These are phyloP conservation scores for Chloris gayana DNA, from an alignment of 176 grass and related monocot genomes.

Conservation along the genomic window DNA sequence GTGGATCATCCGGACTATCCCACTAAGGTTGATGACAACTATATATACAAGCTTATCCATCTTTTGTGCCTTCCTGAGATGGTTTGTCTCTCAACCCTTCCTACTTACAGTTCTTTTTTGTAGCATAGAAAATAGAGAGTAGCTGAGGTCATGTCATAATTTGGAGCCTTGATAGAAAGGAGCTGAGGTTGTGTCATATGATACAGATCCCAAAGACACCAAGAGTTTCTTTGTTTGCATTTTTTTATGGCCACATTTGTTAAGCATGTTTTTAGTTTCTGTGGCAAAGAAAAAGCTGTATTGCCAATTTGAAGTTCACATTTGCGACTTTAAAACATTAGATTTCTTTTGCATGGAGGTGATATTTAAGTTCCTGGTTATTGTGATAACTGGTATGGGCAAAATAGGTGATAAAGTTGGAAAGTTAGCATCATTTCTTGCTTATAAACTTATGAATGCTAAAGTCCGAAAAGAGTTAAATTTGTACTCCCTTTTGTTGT, in stretches of 20 bases:
- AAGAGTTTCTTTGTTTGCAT: no score
- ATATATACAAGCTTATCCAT: conserved; percentile 36
- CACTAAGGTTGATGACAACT: not conserved
- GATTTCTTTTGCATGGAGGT: not conserved
- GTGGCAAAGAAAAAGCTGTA: not conserved
- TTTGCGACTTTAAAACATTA: not conserved
- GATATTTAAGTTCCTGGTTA: not conserved
- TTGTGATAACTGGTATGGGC: not conserved
- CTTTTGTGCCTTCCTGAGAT: conserved; percentile 43
- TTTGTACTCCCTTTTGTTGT: not conserved
- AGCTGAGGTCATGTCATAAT: not conserved
- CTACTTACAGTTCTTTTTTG: conserved; percentile 8
- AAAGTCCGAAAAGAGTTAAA: not conserved
- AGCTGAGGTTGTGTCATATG: not conserved
- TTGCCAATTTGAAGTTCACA: not conserved
- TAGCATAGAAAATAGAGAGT: not conserved
- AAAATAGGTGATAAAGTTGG: not conserved
- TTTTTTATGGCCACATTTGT: not conserved
- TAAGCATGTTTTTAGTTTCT: not conserved
- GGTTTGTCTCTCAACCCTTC: conserved; percentile 15
- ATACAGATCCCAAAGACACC: no score
- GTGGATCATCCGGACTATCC: not conserved
- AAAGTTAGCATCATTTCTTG: not conserved
- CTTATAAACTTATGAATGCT: not conserved
- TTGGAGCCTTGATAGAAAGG: not conserved